phyloP scores from a whole-genome alignment of 129 eudicot species.

The Escallonia herrerae region DNA sequence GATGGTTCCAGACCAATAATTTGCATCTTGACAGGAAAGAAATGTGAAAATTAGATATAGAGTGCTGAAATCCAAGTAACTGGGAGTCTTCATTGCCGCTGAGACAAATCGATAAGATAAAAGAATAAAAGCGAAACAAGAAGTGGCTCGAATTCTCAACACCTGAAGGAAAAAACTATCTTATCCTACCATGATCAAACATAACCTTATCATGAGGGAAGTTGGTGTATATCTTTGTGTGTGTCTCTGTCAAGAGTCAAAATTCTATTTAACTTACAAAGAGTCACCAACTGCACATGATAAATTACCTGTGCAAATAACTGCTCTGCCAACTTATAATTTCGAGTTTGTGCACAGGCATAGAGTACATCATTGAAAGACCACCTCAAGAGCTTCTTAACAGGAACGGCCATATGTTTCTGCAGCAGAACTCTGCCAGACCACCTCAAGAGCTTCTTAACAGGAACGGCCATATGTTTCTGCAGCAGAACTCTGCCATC shows the following conservation, averaged over 20 bases:
- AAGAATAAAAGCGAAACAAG: no score
- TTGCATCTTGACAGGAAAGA: constrained; percentile 60
- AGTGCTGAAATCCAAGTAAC: no score
- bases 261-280: neutral
- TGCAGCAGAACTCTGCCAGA: constrained; percentile 12
- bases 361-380: constrained; percentile 59
- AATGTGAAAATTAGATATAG: neutral
- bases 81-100: no score
- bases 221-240: no score
- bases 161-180: no score
- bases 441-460: constrained; percentile 44
- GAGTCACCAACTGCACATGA: neutral
- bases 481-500: constrained; percentile 13
- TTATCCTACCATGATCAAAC: neutral
- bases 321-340: constrained; percentile 51
- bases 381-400: constrained; percentile 43
- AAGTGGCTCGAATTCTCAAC: no score
- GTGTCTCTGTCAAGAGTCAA: no score
- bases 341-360: constrained; percentile 47
- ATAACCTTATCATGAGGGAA: neutral
- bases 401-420: constrained; percentile 10
- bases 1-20: constrained; percentile 83
- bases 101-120: no score
- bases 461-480: constrained; percentile 10
- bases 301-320: constrained; percentile 62